A percentile compares a stretch with the other conserved stretches of the same genome.
These are phyloP conservation scores for Lachnellula arida DNA, from an alignment of 2,329 filamentous ascomycete species.

Conservation along the genomic window DNA sequence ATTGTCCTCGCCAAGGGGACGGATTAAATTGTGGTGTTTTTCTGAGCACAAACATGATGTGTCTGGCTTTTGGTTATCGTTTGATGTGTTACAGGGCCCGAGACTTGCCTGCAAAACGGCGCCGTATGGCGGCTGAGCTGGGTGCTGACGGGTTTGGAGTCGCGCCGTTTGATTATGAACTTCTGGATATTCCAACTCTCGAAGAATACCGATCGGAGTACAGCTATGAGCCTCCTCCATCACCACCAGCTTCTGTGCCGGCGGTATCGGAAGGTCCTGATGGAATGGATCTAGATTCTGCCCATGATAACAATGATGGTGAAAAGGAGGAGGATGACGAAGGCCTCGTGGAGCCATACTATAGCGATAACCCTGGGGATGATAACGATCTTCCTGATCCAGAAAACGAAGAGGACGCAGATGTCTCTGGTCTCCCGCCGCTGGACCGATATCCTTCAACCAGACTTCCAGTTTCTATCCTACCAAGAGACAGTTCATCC, in stretches of 20 bases:
- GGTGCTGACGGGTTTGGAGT: neutral
- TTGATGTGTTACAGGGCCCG: neutral
- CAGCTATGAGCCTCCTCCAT: neutral
- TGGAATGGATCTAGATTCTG: neutral
- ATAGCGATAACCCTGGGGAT: too few relatives aligned
- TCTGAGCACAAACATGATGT: neutral
- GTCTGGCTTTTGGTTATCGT: neutral
- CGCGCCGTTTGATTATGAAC: neutral
- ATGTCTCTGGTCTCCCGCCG: too few relatives aligned
- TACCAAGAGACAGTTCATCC: neutral
- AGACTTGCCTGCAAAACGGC: neutral
- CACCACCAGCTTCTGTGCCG: neutral
- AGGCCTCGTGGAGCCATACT: too few relatives aligned
- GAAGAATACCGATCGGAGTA: neutral
- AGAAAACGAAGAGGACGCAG: too few relatives aligned
- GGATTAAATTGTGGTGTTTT: neutral
- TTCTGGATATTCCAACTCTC: neutral
- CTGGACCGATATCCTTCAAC: neutral
- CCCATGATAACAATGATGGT: neutral
- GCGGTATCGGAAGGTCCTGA: neutral
- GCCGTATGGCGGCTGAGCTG: neutral
- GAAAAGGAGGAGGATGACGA: too few relatives aligned
- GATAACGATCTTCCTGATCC: too few relatives aligned
- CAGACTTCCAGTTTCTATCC: neutral
- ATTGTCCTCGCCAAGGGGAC: neutral